Conservation (phyloP, 148 eudicot genomes). For the Tetragonia tetragonoides region DNA sequence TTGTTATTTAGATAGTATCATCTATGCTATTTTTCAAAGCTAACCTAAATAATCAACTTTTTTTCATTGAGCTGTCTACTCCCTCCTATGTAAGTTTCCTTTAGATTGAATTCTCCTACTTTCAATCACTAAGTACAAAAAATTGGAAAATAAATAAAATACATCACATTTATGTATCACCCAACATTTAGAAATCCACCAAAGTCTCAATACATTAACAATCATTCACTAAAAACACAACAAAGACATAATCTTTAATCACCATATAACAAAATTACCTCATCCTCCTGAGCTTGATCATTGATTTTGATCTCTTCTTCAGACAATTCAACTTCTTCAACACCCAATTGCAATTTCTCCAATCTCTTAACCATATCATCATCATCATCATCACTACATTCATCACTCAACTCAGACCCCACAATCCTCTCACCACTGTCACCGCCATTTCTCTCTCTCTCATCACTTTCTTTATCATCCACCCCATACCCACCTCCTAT, state of each 20-base stretch:
- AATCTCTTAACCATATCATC: not conserved
- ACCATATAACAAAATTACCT: constrained; percentile 44
- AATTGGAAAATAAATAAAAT: not conserved
- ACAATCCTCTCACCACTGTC: not conserved
- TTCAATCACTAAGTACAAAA: not conserved
- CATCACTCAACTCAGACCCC: constrained; percentile 16
- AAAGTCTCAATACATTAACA: not conserved
- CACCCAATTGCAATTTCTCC: not conserved
- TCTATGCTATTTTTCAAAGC: not conserved
- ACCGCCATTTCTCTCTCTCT: not conserved
- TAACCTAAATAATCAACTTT: not conserved
- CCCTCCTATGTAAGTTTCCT: not conserved
- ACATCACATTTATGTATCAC: not conserved
- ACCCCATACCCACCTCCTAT: constrained; percentile 14
- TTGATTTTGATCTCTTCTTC: constrained; percentile 56
- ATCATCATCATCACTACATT: too few species aligned
- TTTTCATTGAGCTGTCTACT: too few species aligned
- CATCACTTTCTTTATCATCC: constrained; percentile 28
- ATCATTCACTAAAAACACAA: not conserved
- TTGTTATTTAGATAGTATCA: too few species aligned
- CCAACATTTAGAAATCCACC: not conserved
- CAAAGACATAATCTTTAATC: not conserved
- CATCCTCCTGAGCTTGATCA: constrained; percentile 88
- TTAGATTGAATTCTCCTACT: not conserved
- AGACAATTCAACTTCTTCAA: constrained; percentile 29